Evolutionary conservation across 1,284 basidiomycete genomes (phyloP).

Genomic region (Cryptococcus hybrid): DNA sequence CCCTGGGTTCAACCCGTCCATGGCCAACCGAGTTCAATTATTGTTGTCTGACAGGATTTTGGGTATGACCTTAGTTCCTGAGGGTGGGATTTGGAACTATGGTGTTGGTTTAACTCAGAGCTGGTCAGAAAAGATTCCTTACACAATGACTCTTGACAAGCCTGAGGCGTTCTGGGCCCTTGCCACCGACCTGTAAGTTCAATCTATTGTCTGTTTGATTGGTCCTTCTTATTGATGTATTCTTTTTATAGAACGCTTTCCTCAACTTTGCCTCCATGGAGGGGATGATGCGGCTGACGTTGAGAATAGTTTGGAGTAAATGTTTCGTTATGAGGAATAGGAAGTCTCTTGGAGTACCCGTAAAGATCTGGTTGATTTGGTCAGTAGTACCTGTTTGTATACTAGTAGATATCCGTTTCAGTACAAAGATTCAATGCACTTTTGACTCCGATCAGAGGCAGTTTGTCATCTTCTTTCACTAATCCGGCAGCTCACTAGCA

Average conservation of each 20-base stretch:
- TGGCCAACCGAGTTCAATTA: constrained; percentile 96
- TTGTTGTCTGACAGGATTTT: constrained; percentile 90
- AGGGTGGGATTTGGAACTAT: constrained; percentile 92
- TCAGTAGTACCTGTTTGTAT: no score
- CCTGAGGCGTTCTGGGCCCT: constrained; percentile 93
- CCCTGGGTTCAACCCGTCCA: constrained; percentile 90
- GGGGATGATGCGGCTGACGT: constrained; percentile 84
- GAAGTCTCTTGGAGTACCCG: no score
- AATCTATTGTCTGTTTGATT: constrained; percentile 6
- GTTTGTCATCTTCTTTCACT: no score
- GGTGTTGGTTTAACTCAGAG: constrained; percentile 86
- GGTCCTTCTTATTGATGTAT: constrained; percentile 1
- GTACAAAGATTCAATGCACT: no score
- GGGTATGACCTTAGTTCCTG: constrained; percentile 86
- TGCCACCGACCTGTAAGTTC: constrained; percentile 67
- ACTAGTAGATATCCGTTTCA: no score
- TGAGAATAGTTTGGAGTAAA: constrained; percentile 60
- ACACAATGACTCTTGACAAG: constrained; percentile 84
- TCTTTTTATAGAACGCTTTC: constrained; percentile 65
- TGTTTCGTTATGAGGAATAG: background rate
- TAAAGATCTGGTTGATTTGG: no score
- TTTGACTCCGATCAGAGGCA: no score
- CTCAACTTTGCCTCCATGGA: constrained; percentile 86
- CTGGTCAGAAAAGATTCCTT: constrained; percentile 82
- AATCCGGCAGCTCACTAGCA: no score